Evolutionary conservation across 805 yeast genomes (phyloP).

Genomic region (Barnettozyma siamensis): DNA sequence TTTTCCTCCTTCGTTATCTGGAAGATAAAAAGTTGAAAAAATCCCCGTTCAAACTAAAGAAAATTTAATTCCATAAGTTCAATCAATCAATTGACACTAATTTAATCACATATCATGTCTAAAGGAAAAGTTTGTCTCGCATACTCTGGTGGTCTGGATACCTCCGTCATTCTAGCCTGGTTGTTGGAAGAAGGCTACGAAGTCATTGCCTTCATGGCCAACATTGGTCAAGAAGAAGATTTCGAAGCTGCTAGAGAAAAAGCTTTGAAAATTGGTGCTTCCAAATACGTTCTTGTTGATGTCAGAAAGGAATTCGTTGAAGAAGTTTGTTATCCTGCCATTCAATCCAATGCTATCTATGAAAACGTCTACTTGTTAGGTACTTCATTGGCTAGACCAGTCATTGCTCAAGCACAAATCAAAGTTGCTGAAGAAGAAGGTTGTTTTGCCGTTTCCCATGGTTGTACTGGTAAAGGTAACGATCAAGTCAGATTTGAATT

Average conservation of each 20-base stretch:
- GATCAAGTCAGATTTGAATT: constrained; percentile 98
- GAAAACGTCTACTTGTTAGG: constrained; percentile 96
- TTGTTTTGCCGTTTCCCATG: constrained; percentile 97
- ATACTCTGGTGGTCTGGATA: constrained; percentile 98
- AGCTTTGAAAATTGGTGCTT: constrained; percentile 95
- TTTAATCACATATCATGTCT: constrained; percentile 50
- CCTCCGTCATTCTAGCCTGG: constrained; percentile 98
- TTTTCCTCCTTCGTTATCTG: neutral
- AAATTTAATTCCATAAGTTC: too few relatives aligned
- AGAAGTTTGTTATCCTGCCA: constrained; percentile 89
- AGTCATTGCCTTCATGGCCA: constrained; percentile 96
- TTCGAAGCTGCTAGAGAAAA: constrained; percentile 95
- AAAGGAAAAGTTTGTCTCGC: constrained; percentile 99
- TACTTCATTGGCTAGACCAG: constrained; percentile 98
- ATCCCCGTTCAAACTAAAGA: too few relatives aligned
- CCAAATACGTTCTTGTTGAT: constrained; percentile 90
- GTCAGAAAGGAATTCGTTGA: constrained; percentile 94
- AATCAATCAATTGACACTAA: neutral
- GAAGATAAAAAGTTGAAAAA: too few relatives aligned
- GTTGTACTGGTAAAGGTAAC: constrained; percentile 99
- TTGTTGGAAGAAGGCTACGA: constrained; percentile 96
- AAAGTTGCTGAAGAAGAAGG: constrained; percentile 95
- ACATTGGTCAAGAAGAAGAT: constrained; percentile 99
- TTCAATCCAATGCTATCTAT: constrained; percentile 95
- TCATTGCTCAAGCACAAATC: constrained; percentile 97